Percentiles rank a stretch among this genome's conserved stretches.
Evolutionary conservation across 2,329 filamentous ascomycete species (phyloP).

Genomic region (Fusarium euwallaceae): DNA sequence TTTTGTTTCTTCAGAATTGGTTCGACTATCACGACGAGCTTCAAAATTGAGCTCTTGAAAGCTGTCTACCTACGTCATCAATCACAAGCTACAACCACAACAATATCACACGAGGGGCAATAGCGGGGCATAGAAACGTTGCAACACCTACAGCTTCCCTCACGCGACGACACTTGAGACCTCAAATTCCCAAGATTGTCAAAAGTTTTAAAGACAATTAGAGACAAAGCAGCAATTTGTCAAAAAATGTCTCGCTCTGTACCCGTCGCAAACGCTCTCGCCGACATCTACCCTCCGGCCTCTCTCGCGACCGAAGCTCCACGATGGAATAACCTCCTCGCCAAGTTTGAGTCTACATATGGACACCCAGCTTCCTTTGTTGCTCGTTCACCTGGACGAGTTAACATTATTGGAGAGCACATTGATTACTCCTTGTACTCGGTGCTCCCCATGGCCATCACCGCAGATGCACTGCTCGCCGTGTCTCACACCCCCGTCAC

Average conservation of each 20-base stretch:
- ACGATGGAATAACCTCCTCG: constrained; percentile 82
- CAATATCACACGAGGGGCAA: constrained; percentile 38
- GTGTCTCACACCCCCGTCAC: constrained; percentile 70
- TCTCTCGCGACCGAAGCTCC: constrained; percentile 75
- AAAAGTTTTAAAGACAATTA: neutral
- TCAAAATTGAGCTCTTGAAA: neutral
- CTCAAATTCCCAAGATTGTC: neutral
- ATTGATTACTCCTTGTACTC: constrained; percentile 99
- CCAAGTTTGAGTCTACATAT: constrained; percentile 78
- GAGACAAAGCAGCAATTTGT: neutral
- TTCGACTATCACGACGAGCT: neutral
- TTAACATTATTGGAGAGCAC: constrained; percentile 99
- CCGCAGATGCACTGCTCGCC: constrained; percentile 89
- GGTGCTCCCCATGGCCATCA: constrained; percentile 95
- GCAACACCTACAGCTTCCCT: constrained; percentile 34
- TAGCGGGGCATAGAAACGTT: constrained; percentile 44
- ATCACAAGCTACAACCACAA: constrained; percentile 15
- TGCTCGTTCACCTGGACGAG: constrained; percentile 89
- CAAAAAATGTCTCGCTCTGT: constrained; percentile 69
- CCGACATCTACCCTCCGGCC: constrained; percentile 86
- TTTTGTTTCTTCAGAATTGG: neutral
- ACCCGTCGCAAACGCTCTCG: constrained; percentile 79
- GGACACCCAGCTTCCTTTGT: constrained; percentile 82
- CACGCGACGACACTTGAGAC: constrained; percentile 34
- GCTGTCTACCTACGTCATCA: constrained; percentile 32